Evolutionary conservation across 2,329 filamentous ascomycete species (phyloP).

Genomic region (Neofusicoccum sp.): DNA sequence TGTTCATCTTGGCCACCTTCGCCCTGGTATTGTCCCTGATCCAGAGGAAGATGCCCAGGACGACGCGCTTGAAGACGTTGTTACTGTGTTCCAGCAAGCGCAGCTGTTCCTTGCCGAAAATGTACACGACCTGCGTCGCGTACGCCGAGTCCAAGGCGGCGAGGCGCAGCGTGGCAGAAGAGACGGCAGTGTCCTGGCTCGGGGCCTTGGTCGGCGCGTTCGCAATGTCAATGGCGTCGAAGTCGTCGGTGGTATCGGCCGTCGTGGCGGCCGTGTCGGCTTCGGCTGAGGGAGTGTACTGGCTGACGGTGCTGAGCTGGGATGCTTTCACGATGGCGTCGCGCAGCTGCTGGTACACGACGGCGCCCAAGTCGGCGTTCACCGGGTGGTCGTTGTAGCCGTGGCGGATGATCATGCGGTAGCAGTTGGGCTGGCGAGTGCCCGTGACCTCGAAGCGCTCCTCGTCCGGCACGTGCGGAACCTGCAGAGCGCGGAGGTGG

Average conservation of each 20-base stretch:
- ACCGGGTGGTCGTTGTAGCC: conserved; percentile 72
- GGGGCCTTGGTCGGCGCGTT: not conserved
- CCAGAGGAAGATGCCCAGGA: conserved; percentile 60
- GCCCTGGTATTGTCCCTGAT: conserved; percentile 64
- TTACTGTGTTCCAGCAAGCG: conserved; percentile 37
- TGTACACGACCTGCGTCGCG: conserved; percentile 50
- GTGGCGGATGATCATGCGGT: conserved; percentile 66
- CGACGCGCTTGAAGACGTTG: conserved; percentile 41
- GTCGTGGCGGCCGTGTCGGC: no score
- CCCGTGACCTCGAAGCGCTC: conserved; percentile 49
- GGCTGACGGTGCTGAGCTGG: not conserved
- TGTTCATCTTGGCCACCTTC: conserved; percentile 62
- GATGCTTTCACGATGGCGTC: conserved; percentile 27
- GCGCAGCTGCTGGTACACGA: conserved; percentile 60
- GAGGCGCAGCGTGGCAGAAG: conserved; percentile 24
- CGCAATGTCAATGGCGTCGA: not conserved
- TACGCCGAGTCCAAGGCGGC: conserved; percentile 43
- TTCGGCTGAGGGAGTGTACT: not conserved
- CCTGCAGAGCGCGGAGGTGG: conserved; percentile 64
- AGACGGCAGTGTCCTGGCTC: not conserved
- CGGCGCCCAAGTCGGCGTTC: conserved; percentile 59
- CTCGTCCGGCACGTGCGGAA: conserved; percentile 45
- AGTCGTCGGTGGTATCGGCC: no score
- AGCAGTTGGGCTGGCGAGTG: conserved; percentile 59
- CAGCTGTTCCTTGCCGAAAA: conserved; percentile 63